A percentile compares a stretch with the other conserved stretches of the same genome.
These are phyloP conservation scores for Lizonia empirigonia DNA, from an alignment of 2,329 filamentous ascomycete species.

Conservation along the genomic window DNA sequence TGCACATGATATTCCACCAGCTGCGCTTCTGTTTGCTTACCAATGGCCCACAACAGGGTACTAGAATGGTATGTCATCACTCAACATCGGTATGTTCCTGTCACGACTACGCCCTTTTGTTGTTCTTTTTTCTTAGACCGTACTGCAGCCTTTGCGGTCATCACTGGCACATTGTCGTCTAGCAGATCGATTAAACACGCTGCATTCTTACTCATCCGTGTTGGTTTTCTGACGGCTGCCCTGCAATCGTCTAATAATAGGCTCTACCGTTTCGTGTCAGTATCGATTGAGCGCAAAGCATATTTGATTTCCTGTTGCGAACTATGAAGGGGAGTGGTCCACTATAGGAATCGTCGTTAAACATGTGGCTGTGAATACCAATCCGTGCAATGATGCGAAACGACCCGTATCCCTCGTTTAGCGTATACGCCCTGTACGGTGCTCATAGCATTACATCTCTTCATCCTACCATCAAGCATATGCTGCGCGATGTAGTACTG, in stretches of 20 bases:
- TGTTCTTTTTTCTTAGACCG: neutral
- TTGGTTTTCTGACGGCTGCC: conserved; percentile 6
- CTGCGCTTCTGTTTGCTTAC: conserved; percentile 9
- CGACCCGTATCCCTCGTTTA: conserved; percentile 27
- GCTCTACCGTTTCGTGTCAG: neutral
- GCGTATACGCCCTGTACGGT: conserved; percentile 21
- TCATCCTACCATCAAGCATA: conserved; percentile 9
- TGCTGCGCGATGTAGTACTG: neutral
- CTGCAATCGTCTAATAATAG: conserved; percentile 3
- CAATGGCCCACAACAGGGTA: conserved; percentile 5
- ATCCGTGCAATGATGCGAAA: conserved; percentile 35
- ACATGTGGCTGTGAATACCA: conserved; percentile 36
- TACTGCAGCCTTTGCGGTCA: neutral
- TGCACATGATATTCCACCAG: neutral
- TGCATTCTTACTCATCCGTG: conserved; percentile 18
- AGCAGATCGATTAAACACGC: conserved; percentile 1
- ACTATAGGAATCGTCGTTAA: conserved; percentile 33
- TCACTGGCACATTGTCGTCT: neutral
- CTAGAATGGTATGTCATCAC: conserved; percentile 11
- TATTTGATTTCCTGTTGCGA: conserved; percentile 9
- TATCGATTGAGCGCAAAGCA: conserved; percentile 11
- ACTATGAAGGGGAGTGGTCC: conserved; percentile 14
- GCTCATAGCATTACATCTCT: conserved; percentile 8
- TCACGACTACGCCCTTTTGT: conserved; percentile 8
- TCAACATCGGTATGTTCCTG: conserved; percentile 14